Evolutionary conservation across 768 basidiomycete genomes (phyloP).

Genomic region (Podaxis sp.): DNA sequence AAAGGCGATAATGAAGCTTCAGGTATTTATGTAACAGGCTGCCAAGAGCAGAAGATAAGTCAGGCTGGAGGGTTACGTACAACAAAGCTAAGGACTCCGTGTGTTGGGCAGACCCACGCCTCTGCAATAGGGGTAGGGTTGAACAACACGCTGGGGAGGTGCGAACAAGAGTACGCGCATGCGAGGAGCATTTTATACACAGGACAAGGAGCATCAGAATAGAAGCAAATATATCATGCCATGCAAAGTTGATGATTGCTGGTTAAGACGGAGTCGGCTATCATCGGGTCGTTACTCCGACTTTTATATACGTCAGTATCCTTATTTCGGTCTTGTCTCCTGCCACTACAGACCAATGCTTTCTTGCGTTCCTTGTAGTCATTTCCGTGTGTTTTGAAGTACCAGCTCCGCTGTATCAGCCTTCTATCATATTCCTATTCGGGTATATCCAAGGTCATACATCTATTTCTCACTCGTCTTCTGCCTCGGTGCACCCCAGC

Average conservation of each 20-base stretch:
- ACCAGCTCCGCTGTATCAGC: too few relatives aligned
- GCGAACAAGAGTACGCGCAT: background rate
- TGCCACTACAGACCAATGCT: background rate
- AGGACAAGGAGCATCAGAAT: background rate
- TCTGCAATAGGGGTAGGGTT: background rate
- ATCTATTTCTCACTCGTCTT: background rate
- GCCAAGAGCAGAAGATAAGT: background rate
- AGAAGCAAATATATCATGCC: background rate
- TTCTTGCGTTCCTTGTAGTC: background rate
- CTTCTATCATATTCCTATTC: background rate
- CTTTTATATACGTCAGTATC: background rate
- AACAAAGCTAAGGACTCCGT: background rate
- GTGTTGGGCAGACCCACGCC: conserved; percentile 5
- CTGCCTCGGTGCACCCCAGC: background rate
- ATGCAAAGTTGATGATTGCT: background rate
- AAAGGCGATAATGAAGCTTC: conserved; percentile 3
- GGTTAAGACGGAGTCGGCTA: background rate
- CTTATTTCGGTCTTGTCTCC: background rate
- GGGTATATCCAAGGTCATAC: background rate
- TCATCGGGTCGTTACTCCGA: background rate
- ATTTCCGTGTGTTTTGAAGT: too few relatives aligned
- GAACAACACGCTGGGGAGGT: background rate
- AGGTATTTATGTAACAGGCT: conserved; percentile 4
- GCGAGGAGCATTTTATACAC: background rate
- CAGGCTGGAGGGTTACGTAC: background rate